Percentiles rank a stretch among this genome's conserved stretches.
phyloP scores from a whole-genome alignment of 352 stramenopile species.

The Globisporangium paroecandrum region DNA sequence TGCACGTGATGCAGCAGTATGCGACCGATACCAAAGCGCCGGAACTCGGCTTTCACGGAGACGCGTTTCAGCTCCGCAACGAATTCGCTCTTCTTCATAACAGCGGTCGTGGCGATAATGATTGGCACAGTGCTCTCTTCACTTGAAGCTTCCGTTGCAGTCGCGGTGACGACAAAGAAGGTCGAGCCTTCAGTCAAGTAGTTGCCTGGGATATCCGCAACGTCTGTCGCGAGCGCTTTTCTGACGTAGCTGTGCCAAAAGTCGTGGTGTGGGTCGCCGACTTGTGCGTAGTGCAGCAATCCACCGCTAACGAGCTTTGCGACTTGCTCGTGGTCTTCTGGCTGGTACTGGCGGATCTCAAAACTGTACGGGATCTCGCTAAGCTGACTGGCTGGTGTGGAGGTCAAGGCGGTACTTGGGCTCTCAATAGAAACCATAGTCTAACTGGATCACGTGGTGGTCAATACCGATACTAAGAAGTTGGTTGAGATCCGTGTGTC shows the following conservation, averaged over 20 bases:
- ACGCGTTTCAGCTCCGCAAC: constrained; percentile 6
- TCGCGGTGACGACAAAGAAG: constrained; percentile 4
- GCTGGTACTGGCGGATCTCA: constrained; percentile 15
- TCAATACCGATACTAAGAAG: neutral
- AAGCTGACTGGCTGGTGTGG: neutral
- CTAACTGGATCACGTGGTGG: neutral
- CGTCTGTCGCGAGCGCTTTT: constrained; percentile 7
- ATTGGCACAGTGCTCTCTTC: neutral
- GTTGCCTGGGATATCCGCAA: constrained; percentile 9
- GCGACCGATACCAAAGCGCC: constrained; percentile 16
- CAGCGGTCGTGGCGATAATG: neutral
- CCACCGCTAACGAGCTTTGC: constrained; percentile 7
- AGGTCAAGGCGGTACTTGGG: neutral
- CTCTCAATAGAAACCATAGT: neutral
- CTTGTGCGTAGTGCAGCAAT: constrained; percentile 4
- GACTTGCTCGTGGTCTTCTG: constrained; percentile 6
- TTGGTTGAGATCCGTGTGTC: neutral
- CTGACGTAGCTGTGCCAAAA: constrained; percentile 5
- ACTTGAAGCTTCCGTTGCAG: neutral
- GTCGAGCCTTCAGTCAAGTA: constrained; percentile 2
- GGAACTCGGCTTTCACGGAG: constrained; percentile 14
- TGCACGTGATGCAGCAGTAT: constrained; percentile 16
- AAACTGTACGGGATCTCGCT: neutral
- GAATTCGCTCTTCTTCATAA: neutral
- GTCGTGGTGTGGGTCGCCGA: neutral